Evolutionary conservation across 768 basidiomycete species (phyloP).

Genomic region (Russula brevipes): DNA sequence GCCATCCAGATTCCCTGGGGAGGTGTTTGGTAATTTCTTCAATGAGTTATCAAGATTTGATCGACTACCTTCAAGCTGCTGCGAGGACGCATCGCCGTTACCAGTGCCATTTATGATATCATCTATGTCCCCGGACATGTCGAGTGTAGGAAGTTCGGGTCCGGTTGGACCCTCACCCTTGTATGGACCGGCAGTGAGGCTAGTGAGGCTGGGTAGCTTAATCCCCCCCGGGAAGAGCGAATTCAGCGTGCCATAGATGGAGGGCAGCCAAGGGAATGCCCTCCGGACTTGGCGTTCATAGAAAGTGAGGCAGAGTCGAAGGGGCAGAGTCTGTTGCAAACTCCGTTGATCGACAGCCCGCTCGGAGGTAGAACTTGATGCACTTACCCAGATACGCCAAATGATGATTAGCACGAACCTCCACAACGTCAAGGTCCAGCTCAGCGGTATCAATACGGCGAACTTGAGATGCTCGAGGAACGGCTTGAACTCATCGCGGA

Average conservation of each 20-base stretch:
- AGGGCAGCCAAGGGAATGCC: slow-evolving; percentile 19
- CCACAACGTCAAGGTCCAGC: slow-evolving; percentile 19
- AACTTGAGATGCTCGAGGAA: slow-evolving; percentile 17
- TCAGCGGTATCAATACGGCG: slow-evolving; percentile 15
- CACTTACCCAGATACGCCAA: slow-evolving; percentile 12
- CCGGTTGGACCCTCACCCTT: slow-evolving; percentile 18
- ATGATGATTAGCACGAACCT: background rate
- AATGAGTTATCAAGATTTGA: slow-evolving; percentile 17
- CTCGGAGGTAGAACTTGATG: background rate
- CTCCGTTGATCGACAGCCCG: background rate
- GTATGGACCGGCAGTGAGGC: slow-evolving; percentile 10
- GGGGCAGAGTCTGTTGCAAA: slow-evolving; percentile 14
- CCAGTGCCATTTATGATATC: background rate
- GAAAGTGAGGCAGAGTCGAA: slow-evolving; percentile 14
- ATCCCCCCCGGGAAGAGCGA: slow-evolving; percentile 21
- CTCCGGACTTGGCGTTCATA: slow-evolving; percentile 17
- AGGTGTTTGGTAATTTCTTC: background rate
- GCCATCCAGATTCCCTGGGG: background rate
- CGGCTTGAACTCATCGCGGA: background rate
- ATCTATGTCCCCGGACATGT: background rate
- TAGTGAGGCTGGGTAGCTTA: slow-evolving; percentile 13
- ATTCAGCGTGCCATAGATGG: slow-evolving; percentile 12
- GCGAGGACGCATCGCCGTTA: background rate
- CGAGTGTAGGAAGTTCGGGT: background rate
- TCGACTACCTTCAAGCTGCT: background rate